Percentiles rank a stretch among this genome's conserved stretches.
Evolutionary conservation across 2,329 filamentous ascomycete genomes (phyloP).

Genomic region (Sphaceloma murrayae): DNA sequence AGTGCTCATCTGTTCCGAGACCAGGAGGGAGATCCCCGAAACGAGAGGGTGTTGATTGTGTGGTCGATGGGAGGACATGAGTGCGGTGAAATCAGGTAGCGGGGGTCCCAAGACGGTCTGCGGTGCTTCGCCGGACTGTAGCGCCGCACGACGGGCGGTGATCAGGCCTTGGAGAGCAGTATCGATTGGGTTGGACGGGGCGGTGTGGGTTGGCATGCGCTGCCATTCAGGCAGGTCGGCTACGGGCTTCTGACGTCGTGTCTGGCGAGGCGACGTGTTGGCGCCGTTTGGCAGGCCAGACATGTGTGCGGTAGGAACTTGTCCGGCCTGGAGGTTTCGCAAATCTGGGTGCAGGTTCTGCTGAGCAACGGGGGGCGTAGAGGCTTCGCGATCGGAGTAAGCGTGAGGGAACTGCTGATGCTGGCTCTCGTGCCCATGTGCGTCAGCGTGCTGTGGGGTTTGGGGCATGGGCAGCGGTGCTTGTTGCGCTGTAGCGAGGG

Average conservation of each 20-base stretch:
- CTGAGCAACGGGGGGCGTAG: slow-evolving; percentile 18
- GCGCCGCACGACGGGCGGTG: slow-evolving; percentile 50
- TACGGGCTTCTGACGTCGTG: slow-evolving; percentile 7
- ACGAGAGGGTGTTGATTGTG: slow-evolving; percentile 11
- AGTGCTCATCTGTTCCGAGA: slow-evolving; percentile 34
- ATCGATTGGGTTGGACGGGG: slow-evolving; percentile 12
- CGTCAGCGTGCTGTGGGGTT: slow-evolving; percentile 9
- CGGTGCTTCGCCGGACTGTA: slow-evolving; percentile 53
- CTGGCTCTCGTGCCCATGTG: slow-evolving; percentile 13
- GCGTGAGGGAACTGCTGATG: slow-evolving; percentile 19
- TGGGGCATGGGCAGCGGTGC: slow-evolving; percentile 32
- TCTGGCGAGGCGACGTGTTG: slow-evolving; percentile 8
- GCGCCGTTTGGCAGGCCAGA: slow-evolving; percentile 12
- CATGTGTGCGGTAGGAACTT: slow-evolving; percentile 13
- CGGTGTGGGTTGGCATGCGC: slow-evolving; percentile 9
- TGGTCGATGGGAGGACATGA: slow-evolving; percentile 52
- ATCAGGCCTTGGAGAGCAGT: slow-evolving; percentile 12
- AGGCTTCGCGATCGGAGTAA: slow-evolving; percentile 14
- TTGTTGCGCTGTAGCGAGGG: slow-evolving; percentile 38
- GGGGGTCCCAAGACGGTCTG: slow-evolving; percentile 63
- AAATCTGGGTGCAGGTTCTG: slow-evolving; percentile 29
- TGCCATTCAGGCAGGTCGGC: slow-evolving; percentile 15
- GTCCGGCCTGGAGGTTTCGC: slow-evolving; percentile 18
- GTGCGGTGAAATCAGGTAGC: slow-evolving; percentile 69
- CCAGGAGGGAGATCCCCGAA: slow-evolving; percentile 10